A percentile compares a stretch with the other conserved stretches of the same genome.
Evolutionary conservation across 1,139 yeast genomes (phyloP).

Genomic region (Kluyveromyces sp.): DNA sequence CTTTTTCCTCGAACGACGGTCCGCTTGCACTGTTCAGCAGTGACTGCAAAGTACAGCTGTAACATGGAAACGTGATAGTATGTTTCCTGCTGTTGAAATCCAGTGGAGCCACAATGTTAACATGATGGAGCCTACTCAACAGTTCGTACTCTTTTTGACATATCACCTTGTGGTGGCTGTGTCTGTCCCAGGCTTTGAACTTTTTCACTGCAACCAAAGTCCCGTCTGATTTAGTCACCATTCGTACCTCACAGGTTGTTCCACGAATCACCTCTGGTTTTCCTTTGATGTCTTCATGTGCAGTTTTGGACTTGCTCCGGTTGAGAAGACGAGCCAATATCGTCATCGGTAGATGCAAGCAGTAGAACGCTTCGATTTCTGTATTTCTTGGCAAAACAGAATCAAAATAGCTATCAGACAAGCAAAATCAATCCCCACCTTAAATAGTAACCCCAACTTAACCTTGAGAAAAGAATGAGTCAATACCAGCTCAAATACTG

Average conservation of each 20-base stretch:
- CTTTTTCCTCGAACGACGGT: constrained; percentile 9
- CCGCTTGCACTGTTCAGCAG: constrained; percentile 6
- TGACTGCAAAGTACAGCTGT: constrained; percentile 5
- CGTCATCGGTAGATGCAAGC: background rate
- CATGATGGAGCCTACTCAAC: constrained; percentile 1
- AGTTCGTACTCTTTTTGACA: constrained; percentile 6
- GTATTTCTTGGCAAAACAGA: no score
- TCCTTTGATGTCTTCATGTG: background rate
- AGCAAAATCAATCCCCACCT: no score
- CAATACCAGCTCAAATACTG: no score
- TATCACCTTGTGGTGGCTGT: constrained; percentile 4
- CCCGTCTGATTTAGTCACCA: background rate
- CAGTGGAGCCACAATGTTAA: constrained; percentile 6
- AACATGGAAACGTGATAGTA: constrained; percentile 6
- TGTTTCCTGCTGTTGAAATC: constrained; percentile 3
- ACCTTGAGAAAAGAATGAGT: no score
- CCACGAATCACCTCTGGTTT: constrained; percentile 3
- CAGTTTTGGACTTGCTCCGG: background rate
- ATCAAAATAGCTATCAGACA: no score
- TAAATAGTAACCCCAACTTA: no score
- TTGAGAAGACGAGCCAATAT: background rate
- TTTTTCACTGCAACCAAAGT: constrained; percentile 2
- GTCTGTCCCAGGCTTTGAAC: constrained; percentile 1
- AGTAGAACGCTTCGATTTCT: no score
- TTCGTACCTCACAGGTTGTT: constrained; percentile 8